These are phyloP conservation scores for Mycena maculata DNA, from an alignment of 768 basidiomycete species.

Conservation along the genomic window DNA sequence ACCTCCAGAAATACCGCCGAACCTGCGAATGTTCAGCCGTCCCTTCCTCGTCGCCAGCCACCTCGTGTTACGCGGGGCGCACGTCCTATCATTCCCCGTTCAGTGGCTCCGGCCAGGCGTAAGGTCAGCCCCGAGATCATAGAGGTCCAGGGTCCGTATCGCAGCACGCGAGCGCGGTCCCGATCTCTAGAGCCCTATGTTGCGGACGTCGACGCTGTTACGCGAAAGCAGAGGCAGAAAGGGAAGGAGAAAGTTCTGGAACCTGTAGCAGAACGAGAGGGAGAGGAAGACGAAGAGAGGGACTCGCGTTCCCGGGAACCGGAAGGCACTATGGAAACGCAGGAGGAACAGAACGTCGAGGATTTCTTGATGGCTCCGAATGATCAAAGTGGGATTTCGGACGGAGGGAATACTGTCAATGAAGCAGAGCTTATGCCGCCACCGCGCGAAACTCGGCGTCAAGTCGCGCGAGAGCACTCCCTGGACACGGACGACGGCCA, in stretches of 20 bases:
- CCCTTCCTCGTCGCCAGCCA: slow-evolving; percentile 7
- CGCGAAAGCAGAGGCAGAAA: slow-evolving; percentile 14
- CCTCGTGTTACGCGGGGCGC: slow-evolving; percentile 7
- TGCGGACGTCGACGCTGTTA: slow-evolving; percentile 10
- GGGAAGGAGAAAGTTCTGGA: slow-evolving; percentile 15
- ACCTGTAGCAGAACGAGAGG: slow-evolving; percentile 8
- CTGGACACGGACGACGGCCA: slow-evolving; percentile 19
- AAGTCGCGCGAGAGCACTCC: background rate
- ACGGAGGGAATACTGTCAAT: slow-evolving; percentile 3
- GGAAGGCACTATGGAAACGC: slow-evolving; percentile 18
- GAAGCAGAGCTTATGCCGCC: slow-evolving; percentile 21
- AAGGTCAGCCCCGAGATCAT: background rate
- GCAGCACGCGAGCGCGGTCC: slow-evolving; percentile 18
- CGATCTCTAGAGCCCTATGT: slow-evolving; percentile 9
- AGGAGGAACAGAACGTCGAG: slow-evolving; percentile 25
- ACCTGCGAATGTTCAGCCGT: background rate
- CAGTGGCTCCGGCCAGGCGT: background rate
- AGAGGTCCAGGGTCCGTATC: slow-evolving; percentile 4
- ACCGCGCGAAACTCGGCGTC: slow-evolving; percentile 9
- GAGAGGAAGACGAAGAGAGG: slow-evolving; percentile 1
- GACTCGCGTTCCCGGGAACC: slow-evolving; percentile 3
- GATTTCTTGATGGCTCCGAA: slow-evolving; percentile 21
- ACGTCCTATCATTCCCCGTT: slow-evolving; percentile 1
- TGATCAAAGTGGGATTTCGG: slow-evolving; percentile 26
- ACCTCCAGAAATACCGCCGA: background rate